Evolutionary conservation across 352 stramenopile species (phyloP), one percentile per base, ranked within the genome.

Genomic region (Phytophthora hybrid): DNA sequence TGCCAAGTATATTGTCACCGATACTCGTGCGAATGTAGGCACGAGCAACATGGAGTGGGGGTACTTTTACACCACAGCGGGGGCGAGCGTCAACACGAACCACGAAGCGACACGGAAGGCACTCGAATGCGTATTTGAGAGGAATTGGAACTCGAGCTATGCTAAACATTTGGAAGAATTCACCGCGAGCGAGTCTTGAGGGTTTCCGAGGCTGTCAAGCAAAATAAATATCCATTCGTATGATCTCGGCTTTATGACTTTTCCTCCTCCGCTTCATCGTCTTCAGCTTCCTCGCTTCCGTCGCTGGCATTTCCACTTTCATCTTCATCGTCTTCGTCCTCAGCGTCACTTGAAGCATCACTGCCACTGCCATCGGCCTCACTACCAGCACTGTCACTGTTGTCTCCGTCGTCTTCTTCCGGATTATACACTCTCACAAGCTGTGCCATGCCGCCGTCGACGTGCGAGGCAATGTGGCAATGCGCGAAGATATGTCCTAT

Each of bases 1-100:
- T 72, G 89, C 85, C 53, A 96, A 96, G 77, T 95, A 89, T 60
- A 92, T 96, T 70, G 87, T 96, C 59, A 94, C 82, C 1, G 89
- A 96, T 70, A 41, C 66, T 64, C 87, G 86, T 16, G 86, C 83
- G 32, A 96, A 96, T 68, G 74, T 96, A n/a, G 88, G 89, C 23
- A 95, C 88, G 37, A 95, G 88, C 67, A 96, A 96, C 74, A 94
- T 94, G 85, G 85, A 93, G 76, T 94, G 89, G 89, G 84, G 86
- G 8, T 96, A 96, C 69, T 96, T 95, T 66, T 91, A 96, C 81
- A 92, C 89, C 16, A 95, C 88, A 11, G 87, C 89, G n/a, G 89
- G 88, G 18, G 83, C 82, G 21, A 94, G 86, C 41, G 71, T 96
- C 29, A 95, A 96, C 65, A 93, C 85, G n/a, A 82, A 95, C 64